phyloP scores from a whole-genome alignment of 2,329 filamentous ascomycete genomes.

The Neofusicoccum ribis region DNA sequence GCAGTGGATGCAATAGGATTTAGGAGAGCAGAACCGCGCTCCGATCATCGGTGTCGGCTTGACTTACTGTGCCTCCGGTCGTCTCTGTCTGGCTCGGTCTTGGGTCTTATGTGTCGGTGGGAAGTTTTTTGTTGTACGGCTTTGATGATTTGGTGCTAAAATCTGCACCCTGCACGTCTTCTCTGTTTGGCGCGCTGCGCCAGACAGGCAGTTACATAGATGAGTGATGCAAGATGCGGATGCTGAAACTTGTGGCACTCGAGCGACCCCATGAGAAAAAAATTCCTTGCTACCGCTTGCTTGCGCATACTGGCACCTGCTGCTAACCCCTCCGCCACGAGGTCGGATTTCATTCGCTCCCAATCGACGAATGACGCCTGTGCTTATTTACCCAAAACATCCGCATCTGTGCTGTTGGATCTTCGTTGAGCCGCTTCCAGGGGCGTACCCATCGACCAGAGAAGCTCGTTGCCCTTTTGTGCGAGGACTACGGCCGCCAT shows the following conservation, averaged over 20 bases:
- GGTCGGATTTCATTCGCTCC: not conserved
- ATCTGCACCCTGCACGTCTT: not conserved
- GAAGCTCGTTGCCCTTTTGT: not conserved
- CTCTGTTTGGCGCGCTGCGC: not conserved
- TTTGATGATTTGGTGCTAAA: too few relatives aligned
- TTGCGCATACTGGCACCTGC: not conserved
- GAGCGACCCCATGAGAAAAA: not conserved
- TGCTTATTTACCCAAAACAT: not conserved
- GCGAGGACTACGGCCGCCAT: not conserved
- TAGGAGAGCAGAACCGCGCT: too few relatives aligned
- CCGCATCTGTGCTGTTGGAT: not conserved
- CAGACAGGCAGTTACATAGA: too few relatives aligned
- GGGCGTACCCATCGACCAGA: not conserved
- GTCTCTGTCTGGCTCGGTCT: too few relatives aligned
- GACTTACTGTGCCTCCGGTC: too few relatives aligned
- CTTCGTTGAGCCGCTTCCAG: constrained; percentile 5
- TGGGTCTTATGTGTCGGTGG: too few relatives aligned
- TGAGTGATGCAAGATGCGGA: constrained; percentile 2
- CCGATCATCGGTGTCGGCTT: too few relatives aligned
- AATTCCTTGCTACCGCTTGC: not conserved
- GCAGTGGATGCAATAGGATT: too few relatives aligned
- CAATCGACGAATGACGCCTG: not conserved
- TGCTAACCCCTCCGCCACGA: constrained; percentile 1
- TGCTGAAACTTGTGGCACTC: constrained; percentile 10
- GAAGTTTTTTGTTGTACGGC: too few relatives aligned